Conservation (phyloP, 306 rosid species). For the Cicer judaicum region DNA sequence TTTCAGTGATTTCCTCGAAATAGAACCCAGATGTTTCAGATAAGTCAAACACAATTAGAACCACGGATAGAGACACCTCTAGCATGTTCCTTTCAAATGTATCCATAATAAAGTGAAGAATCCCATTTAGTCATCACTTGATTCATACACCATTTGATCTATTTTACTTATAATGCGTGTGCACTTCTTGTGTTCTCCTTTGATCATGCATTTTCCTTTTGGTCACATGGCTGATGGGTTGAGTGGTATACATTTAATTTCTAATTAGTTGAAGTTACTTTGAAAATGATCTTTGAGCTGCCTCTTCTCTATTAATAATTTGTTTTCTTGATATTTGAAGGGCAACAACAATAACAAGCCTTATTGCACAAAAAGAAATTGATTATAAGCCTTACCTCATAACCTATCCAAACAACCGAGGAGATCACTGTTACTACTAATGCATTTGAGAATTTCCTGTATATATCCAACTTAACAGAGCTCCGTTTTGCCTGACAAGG, state of each 20-base stretch:
- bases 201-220: not conserved
- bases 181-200: conserved; percentile 3
- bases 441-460: conserved; percentile 96
- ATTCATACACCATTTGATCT: conserved; percentile 5
- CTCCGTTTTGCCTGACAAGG: conserved; percentile 83
- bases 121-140: conserved; percentile 2
- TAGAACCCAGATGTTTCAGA: conserved; percentile 23
- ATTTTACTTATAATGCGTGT: conserved; percentile 14
- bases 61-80: conserved; percentile 2
- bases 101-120: conserved; percentile 11
- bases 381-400: conserved; percentile 69
- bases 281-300: conserved; percentile 8
- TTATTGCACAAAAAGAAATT: conserved; percentile 25
- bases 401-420: conserved; percentile 92
- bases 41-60: conserved; percentile 37
- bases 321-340: not conserved
- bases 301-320: conserved; percentile 15
- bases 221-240: not conserved
- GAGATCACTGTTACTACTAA: conserved; percentile 72
- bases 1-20: conserved; percentile 14
- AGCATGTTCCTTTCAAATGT: conserved; percentile 15
- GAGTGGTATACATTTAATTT: conserved; percentile 3
- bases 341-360: conserved; percentile 14
- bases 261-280: not conserved
- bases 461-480: conserved; percentile 88